Evolutionary conservation across 148 eudicot genomes (phyloP).

Genomic region (Talinum fruticosum): DNA sequence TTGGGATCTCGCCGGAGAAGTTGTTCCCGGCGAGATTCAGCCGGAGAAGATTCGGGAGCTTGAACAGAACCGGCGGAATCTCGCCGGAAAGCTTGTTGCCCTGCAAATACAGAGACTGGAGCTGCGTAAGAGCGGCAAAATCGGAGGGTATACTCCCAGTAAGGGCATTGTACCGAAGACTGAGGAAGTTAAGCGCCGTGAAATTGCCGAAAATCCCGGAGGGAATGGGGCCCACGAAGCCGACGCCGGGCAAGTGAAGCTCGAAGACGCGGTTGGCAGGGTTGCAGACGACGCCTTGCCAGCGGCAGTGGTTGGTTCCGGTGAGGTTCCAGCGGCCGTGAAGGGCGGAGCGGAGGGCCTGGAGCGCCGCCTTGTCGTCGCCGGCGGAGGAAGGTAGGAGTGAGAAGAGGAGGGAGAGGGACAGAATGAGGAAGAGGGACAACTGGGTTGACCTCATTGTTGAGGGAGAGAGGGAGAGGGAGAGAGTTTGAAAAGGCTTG

Average conservation of each 20-base stretch:
- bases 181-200: conserved; percentile 43
- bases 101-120: conserved; percentile 58
- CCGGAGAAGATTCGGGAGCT: conserved; percentile 39
- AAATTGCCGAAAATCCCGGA: conserved; percentile 46
- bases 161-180: conserved; percentile 65
- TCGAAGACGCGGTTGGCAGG: conserved; percentile 36
- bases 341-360: conserved; percentile 48
- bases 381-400: neutral
- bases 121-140: conserved; percentile 31
- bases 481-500: neutral
- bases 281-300: conserved; percentile 57
- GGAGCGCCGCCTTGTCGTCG: conserved; percentile 42
- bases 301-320: conserved; percentile 45
- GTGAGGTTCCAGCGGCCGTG: conserved; percentile 64
- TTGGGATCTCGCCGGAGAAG: conserved; percentile 57
- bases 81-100: conserved; percentile 51
- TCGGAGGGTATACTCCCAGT: conserved; percentile 56
- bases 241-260: conserved; percentile 73
- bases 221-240: conserved; percentile 62
- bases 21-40: conserved; percentile 51
- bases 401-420: conserved; percentile 4
- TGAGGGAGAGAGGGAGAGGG: neutral
- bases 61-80: conserved; percentile 41
- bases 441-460: conserved; percentile 14
- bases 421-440: conserved; percentile 25